Evolutionary conservation across 2,329 filamentous ascomycete species (phyloP).

Genomic region (Ascochyta fabae): DNA sequence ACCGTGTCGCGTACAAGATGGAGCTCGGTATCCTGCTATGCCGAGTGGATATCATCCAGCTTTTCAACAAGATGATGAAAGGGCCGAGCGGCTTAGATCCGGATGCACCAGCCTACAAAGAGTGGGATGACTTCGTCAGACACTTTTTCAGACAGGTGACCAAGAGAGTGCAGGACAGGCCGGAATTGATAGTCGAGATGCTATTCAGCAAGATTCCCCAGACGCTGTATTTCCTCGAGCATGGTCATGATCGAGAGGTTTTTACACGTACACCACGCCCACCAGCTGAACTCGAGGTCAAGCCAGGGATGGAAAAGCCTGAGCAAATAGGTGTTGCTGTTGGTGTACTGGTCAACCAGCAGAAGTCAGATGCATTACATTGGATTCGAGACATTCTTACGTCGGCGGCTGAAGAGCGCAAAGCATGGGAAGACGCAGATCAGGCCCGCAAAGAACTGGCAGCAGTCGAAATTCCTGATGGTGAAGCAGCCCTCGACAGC

Average conservation of each 20-base stretch:
- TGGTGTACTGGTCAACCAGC: slow-evolving; percentile 78
- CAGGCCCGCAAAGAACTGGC: slow-evolving; percentile 60
- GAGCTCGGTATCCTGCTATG: slow-evolving; percentile 89
- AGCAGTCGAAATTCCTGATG: slow-evolving; percentile 42
- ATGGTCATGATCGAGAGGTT: slow-evolving; percentile 84
- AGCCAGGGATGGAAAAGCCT: slow-evolving; percentile 67
- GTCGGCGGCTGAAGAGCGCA: slow-evolving; percentile 73
- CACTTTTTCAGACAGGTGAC: slow-evolving; percentile 83
- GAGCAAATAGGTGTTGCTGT: slow-evolving; percentile 81
- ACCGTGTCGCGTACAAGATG: slow-evolving; percentile 92
- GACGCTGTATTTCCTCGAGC: slow-evolving; percentile 86
- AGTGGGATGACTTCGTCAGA: slow-evolving; percentile 89
- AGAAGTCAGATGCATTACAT: slow-evolving; percentile 74
- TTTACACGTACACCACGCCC: slow-evolving; percentile 69
- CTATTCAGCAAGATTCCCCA: slow-evolving; percentile 90
- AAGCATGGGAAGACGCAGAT: slow-evolving; percentile 77
- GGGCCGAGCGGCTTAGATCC: slow-evolving; percentile 78
- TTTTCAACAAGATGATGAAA: slow-evolving; percentile 91
- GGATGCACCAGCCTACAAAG: slow-evolving; percentile 71
- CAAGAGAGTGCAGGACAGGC: slow-evolving; percentile 84
- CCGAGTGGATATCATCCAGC: slow-evolving; percentile 85
- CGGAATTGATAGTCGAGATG: slow-evolving; percentile 87
- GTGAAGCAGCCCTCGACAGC: slow-evolving; percentile 38
- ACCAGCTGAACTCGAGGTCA: slow-evolving; percentile 84
- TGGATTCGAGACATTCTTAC: slow-evolving; percentile 80